Conservation (phyloP, 2,329 filamentous ascomycete genomes). For the Cladosporium sp. region DNA sequence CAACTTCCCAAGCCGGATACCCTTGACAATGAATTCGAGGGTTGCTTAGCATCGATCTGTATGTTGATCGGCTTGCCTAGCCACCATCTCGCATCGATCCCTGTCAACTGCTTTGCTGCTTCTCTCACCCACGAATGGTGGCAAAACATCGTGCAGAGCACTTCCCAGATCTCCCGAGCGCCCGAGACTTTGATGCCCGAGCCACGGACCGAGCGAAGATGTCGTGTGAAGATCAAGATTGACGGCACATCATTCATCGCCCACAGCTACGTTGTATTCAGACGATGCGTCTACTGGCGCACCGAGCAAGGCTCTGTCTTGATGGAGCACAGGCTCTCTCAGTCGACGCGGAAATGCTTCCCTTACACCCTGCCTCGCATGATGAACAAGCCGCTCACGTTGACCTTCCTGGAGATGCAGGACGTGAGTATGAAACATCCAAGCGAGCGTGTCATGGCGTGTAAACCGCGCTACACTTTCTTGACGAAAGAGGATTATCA, state of each 20-base stretch:
- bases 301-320: slow-evolving; percentile 10
- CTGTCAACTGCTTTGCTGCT: slow-evolving; percentile 4
- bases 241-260: slow-evolving; percentile 13
- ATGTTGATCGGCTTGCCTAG: slow-evolving; percentile 7
- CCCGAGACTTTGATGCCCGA: slow-evolving; percentile 1
- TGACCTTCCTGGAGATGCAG: slow-evolving; percentile 17
- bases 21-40: slow-evolving; percentile 14
- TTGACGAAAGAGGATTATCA: slow-evolving; percentile 5
- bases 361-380: slow-evolving; percentile 15
- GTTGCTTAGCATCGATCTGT: slow-evolving; percentile 12
- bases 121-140: slow-evolving; percentile 7
- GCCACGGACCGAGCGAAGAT: slow-evolving; percentile 8
- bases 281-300: slow-evolving; percentile 17
- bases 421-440: slow-evolving; percentile 15
- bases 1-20: not conserved
- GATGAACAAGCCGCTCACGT: slow-evolving; percentile 11
- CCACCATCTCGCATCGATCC: slow-evolving; percentile 5
- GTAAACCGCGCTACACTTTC: slow-evolving; percentile 17
- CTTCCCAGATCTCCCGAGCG: slow-evolving; percentile 11
- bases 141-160: slow-evolving; percentile 15
- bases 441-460: slow-evolving; percentile 9
- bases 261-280: slow-evolving; percentile 17
- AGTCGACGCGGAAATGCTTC: slow-evolving; percentile 18
- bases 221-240: slow-evolving; percentile 17
- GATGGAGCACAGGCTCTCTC: slow-evolving; percentile 17